phyloP scores from a whole-genome alignment of 306 rosid genomes.

The Sesbania bispinosa region DNA sequence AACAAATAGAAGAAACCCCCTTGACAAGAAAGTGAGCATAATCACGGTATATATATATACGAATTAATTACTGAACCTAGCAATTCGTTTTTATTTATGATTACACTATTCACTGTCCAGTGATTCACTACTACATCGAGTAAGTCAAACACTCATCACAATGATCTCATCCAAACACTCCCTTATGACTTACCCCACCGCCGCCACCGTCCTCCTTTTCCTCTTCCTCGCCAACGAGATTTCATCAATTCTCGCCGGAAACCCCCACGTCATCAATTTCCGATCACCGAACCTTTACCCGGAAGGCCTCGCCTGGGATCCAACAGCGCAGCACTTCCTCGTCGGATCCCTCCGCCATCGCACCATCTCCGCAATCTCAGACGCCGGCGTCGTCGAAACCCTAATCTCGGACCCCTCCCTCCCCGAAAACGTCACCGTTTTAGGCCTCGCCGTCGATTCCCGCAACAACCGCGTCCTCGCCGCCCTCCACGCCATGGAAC shows the following conservation, averaged over 20 bases:
- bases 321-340: conserved; percentile 59
- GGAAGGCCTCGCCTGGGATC: conserved; percentile 68
- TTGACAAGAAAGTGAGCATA: too few relatives aligned
- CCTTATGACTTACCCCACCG: background rate
- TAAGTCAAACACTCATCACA: background rate
- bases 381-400: conserved; percentile 64
- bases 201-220: conserved; percentile 9
- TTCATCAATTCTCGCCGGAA: conserved; percentile 27
- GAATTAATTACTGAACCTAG: too few relatives aligned
- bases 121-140: background rate
- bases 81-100: too few relatives aligned
- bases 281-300: conserved; percentile 77
- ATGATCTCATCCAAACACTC: conserved; percentile 15
- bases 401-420: conserved; percentile 59
- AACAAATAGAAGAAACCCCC: too few relatives aligned
- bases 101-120: too few relatives aligned
- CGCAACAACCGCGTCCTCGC: conserved; percentile 65
- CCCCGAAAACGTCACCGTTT: conserved; percentile 59
- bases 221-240: background rate
- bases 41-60: too few relatives aligned
- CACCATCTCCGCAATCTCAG: conserved; percentile 56
- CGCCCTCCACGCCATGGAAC: conserved; percentile 38
- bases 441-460: conserved; percentile 67
- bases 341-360: conserved; percentile 59
- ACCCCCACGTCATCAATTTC: conserved; percentile 61